Evolutionary conservation across 345 rosid genomes (phyloP).

Genomic region (Melaleuca quinquenervia): DNA sequence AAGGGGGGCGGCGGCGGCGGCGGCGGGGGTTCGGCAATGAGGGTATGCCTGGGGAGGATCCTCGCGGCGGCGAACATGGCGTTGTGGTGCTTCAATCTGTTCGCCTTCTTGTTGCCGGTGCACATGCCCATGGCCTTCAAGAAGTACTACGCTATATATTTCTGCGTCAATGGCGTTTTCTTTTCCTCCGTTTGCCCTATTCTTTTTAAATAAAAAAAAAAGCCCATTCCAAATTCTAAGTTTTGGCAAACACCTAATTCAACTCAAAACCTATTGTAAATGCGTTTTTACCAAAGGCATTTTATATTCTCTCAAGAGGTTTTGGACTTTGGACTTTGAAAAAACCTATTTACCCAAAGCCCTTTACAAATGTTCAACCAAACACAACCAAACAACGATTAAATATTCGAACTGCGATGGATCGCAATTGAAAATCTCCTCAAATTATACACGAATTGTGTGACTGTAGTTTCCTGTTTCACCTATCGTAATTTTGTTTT

Average conservation of each 20-base stretch:
- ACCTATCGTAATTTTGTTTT: neutral
- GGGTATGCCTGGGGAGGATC: slow-evolving; percentile 39
- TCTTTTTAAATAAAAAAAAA: too few species aligned
- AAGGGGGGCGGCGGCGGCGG: slow-evolving; percentile 9
- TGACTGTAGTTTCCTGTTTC: neutral
- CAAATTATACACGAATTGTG: neutral
- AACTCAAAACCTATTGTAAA: too few species aligned
- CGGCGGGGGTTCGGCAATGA: slow-evolving; percentile 19
- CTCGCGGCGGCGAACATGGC: slow-evolving; percentile 66
- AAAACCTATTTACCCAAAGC: too few species aligned
- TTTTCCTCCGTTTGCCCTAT: too few species aligned
- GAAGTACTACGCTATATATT: slow-evolving; percentile 44
- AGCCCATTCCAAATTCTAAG: too few species aligned
- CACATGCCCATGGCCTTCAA: slow-evolving; percentile 70
- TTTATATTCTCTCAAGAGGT: too few species aligned
- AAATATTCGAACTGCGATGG: neutral
- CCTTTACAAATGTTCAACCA: too few species aligned
- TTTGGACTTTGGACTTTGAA: too few species aligned
- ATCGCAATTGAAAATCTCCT: neutral
- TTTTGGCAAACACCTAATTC: too few species aligned
- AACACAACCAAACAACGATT: too few species aligned
- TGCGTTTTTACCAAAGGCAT: too few species aligned
- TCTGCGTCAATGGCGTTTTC: too few species aligned
- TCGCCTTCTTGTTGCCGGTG: slow-evolving; percentile 74
- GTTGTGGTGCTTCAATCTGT: slow-evolving; percentile 78